Conservation (phyloP, 2,329 filamentous ascomycete genomes). For the Pseudocercospora crystallina region DNA sequence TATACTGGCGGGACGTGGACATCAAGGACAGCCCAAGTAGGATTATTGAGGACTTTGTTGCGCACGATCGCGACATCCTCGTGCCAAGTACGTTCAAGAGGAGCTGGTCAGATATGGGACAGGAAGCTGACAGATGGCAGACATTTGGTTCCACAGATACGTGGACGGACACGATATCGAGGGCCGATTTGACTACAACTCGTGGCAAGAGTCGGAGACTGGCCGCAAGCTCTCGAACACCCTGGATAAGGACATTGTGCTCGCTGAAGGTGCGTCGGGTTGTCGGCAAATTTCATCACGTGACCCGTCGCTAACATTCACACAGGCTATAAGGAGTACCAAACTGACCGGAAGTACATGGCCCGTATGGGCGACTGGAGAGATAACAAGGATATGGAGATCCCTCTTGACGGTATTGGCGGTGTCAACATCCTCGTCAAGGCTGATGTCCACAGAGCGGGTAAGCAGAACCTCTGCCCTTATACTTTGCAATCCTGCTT, state of each 20-base stretch:
- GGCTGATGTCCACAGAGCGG: conserved; percentile 92
- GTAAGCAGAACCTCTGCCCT: conserved; percentile 55
- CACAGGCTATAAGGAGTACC: conserved; percentile 84
- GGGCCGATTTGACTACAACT: conserved; percentile 98
- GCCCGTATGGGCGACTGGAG: conserved; percentile 89
- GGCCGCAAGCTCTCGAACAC: conserved; percentile 70
- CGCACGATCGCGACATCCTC: conserved; percentile 87
- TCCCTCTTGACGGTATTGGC: conserved; percentile 91
- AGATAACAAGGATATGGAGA: conserved; percentile 86
- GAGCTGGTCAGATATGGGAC: not conserved
- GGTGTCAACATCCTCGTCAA: conserved; percentile 98
- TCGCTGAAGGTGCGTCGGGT: conserved; percentile 72
- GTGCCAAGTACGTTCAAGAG: conserved; percentile 77
- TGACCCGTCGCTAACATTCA: conserved; percentile 4
- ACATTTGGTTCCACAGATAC: conserved; percentile 96
- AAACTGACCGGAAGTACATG: conserved; percentile 88
- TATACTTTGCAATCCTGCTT: no score
- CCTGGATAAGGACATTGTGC: conserved; percentile 75
- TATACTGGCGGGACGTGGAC: conserved; percentile 97
- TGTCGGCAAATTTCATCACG: not conserved
- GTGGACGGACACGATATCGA: conserved; percentile 78
- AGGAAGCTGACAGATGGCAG: conserved; percentile 48
- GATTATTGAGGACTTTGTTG: conserved; percentile 93
- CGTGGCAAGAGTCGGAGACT: conserved; percentile 92
- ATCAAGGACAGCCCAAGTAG: conserved; percentile 49